A percentile compares a stretch with the other conserved stretches of the same genome.
phyloP scores from a whole-genome alignment of 192 early-diverging fungal genomes.

The Phycomyces blakesleeanus region DNA sequence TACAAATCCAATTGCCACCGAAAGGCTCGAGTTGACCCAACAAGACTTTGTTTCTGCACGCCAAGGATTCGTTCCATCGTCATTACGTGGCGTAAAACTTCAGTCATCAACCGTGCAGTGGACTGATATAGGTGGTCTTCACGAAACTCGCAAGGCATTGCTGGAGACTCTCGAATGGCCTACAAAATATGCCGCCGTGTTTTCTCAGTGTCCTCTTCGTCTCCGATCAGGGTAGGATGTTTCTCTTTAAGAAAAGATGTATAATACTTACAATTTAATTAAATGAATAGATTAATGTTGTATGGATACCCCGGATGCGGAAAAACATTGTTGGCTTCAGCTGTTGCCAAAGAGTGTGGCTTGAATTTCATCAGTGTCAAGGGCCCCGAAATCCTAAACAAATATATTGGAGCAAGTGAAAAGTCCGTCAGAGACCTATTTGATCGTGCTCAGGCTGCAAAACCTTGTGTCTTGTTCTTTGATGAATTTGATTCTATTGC shows the following conservation, averaged over 20 bases:
- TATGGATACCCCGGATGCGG: conserved; percentile 99
- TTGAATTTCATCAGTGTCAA: conserved; percentile 97
- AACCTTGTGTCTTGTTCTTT: conserved; percentile 95
- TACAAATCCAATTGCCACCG: neutral
- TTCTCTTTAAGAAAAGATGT: neutral
- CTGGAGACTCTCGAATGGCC: conserved; percentile 95
- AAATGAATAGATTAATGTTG: conserved; percentile 74
- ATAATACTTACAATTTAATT: neutral
- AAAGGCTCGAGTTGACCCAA: conserved; percentile 38
- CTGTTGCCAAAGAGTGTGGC: conserved; percentile 94
- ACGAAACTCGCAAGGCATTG: conserved; percentile 73
- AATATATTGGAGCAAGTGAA: conserved; percentile 98
- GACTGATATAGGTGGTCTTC: conserved; percentile 85
- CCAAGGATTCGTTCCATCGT: conserved; percentile 74
- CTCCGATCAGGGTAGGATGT: conserved; percentile 75
- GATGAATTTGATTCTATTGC: conserved; percentile 99
- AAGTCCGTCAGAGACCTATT: conserved; percentile 93
- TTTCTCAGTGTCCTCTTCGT: conserved; percentile 82
- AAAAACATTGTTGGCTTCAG: conserved; percentile 93
- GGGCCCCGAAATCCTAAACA: conserved; percentile 96
- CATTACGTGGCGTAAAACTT: conserved; percentile 74
- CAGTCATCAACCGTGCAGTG: conserved; percentile 74
- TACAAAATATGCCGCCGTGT: conserved; percentile 87
- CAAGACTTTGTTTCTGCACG: conserved; percentile 73
- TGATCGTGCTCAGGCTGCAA: conserved; percentile 87